phyloP scores from a whole-genome alignment of 2,329 filamentous ascomycete species.

The Penicillium rolfsii region DNA sequence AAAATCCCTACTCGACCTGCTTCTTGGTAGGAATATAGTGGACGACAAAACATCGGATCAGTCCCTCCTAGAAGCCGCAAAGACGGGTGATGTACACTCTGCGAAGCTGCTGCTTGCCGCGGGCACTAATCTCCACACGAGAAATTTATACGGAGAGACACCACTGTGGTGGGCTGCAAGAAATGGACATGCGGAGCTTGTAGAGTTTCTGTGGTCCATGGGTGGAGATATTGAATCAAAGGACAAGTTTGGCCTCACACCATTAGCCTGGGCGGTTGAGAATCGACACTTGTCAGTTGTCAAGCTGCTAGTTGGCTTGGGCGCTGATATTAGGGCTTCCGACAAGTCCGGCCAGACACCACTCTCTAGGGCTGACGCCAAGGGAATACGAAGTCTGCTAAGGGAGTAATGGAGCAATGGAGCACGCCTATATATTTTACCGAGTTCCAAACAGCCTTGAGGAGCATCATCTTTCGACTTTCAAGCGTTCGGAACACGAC shows the following conservation, averaged over 20 bases:
- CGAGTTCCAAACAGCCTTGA: neutral
- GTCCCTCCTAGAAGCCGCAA: neutral
- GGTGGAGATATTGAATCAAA: neutral
- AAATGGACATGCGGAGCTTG: neutral
- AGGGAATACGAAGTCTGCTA: neutral
- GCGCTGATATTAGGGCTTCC: neutral
- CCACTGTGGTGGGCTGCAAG: neutral
- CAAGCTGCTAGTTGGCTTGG: neutral
- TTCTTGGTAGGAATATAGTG: neutral
- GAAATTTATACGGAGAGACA: neutral
- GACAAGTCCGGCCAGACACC: neutral
- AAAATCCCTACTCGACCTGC: neutral
- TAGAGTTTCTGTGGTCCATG: neutral
- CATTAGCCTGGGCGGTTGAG: neutral
- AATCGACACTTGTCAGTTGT: neutral
- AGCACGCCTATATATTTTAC: neutral
- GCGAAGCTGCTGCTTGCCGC: neutral
- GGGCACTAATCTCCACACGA: neutral
- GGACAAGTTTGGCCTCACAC: neutral
- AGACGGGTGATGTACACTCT: neutral
- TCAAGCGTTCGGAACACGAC: neutral
- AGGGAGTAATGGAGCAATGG: neutral
- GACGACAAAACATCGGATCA: neutral
- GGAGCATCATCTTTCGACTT: neutral
- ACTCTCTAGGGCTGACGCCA: neutral